phyloP scores from a whole-genome alignment of 495 filamentous ascomycete genomes.

The Trichoderma gamsii region DNA sequence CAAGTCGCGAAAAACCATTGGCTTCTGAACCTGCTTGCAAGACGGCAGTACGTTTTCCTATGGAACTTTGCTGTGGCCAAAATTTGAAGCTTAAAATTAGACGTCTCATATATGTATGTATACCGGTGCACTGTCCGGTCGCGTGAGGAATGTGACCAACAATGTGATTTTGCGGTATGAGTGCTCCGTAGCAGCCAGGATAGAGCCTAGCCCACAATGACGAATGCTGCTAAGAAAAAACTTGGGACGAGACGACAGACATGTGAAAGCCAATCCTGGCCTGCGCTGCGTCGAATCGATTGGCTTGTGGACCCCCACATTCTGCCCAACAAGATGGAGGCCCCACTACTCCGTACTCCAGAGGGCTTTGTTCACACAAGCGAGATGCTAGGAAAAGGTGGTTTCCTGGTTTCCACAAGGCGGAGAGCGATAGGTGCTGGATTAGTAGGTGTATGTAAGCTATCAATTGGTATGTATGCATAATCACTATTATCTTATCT shows the following conservation, averaged over 20 bases:
- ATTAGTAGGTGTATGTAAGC: neutral
- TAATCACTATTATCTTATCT: too few species aligned
- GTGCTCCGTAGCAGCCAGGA: neutral
- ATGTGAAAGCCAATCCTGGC: slow-evolving; percentile 5
- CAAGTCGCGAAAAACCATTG: neutral
- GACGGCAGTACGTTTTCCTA: too few species aligned
- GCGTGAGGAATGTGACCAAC: neutral
- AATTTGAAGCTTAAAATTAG: too few species aligned
- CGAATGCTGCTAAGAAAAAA: slow-evolving; percentile 5
- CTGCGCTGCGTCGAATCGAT: neutral
- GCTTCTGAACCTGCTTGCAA: too few species aligned
- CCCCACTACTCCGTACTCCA: neutral
- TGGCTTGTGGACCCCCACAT: neutral
- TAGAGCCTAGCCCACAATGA: neutral
- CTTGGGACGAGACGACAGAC: neutral
- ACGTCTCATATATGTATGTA: too few species aligned
- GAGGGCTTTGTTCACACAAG: slow-evolving; percentile 6
- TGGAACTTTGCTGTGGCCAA: too few species aligned
- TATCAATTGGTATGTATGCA: too few species aligned
- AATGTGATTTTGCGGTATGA: neutral
- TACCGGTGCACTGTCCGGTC: too few species aligned
- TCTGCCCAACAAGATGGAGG: slow-evolving; percentile 4
- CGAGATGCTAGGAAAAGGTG: too few species aligned
- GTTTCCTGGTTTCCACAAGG: neutral
- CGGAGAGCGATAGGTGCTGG: neutral